Evolutionary conservation across 371 early-diverging fungal species (phyloP).

Genomic region (Mucor mucedo): DNA sequence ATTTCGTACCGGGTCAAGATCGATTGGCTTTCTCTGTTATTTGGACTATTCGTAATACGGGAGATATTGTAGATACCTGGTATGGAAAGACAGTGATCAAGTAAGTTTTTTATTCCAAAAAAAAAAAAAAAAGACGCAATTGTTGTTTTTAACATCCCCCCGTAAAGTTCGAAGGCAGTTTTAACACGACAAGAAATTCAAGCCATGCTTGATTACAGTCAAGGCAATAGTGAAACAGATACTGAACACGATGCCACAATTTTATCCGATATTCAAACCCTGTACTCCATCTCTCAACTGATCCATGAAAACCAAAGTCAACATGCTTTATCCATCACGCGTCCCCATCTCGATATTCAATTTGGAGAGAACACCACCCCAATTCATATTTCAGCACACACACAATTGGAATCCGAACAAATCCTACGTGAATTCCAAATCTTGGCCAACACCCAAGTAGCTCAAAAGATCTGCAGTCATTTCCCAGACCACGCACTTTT

Average conservation of each 20-base stretch:
- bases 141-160: too few relatives aligned
- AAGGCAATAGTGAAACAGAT: slow-evolving; percentile 17
- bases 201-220: slow-evolving; percentile 67
- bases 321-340: slow-evolving; percentile 26
- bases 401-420: slow-evolving; percentile 69
- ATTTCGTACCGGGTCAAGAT: slow-evolving; percentile 31
- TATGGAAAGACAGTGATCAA: slow-evolving; percentile 84
- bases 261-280: slow-evolving; percentile 1
- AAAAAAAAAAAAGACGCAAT: too few relatives aligned
- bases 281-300: slow-evolving; percentile 67
- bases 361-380: slow-evolving; percentile 70
- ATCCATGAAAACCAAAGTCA: slow-evolving; percentile 35
- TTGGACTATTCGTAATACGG: slow-evolving; percentile 78
- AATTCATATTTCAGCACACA: slow-evolving; percentile 14
- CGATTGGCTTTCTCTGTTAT: slow-evolving; percentile 87
- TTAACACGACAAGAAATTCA: slow-evolving; percentile 76
- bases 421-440: slow-evolving; percentile 96
- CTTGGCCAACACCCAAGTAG: slow-evolving; percentile 91
- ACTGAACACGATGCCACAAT: not conserved
- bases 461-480: slow-evolving; percentile 77
- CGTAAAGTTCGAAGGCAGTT: slow-evolving; percentile 64
- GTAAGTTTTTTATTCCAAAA: too few relatives aligned
- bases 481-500: slow-evolving; percentile 90
- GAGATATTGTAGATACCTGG: slow-evolving; percentile 62
- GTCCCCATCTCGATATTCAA: slow-evolving; percentile 64